Evolutionary conservation across 2,329 filamentous ascomycete genomes (phyloP).

Genomic region (Calonectria honghensis): DNA sequence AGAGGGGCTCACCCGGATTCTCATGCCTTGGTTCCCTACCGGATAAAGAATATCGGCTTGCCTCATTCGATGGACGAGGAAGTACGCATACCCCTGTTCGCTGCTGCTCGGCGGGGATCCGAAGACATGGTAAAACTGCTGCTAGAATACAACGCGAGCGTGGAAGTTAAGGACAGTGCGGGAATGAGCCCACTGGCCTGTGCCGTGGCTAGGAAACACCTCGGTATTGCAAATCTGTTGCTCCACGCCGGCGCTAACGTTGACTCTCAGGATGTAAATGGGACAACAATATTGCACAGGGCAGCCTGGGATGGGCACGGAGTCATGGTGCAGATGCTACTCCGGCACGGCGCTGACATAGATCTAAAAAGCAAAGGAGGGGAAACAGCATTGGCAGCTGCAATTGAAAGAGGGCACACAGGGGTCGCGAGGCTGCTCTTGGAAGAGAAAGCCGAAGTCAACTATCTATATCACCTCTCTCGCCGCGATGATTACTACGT

Average conservation of each 20-base stretch:
- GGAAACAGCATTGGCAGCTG: background rate
- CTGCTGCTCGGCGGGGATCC: background rate
- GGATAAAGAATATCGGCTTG: background rate
- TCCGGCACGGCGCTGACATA: background rate
- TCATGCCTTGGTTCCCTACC: background rate
- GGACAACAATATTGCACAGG: background rate
- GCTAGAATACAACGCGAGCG: background rate
- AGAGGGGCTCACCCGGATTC: background rate
- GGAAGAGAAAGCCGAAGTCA: background rate
- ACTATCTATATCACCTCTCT: background rate
- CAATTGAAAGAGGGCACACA: background rate
- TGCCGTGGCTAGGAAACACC: background rate
- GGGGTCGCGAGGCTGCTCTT: background rate
- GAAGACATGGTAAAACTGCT: background rate
- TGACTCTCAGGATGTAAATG: background rate
- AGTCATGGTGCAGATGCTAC: background rate
- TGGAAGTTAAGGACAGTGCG: background rate
- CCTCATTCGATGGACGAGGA: background rate
- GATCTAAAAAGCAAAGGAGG: background rate
- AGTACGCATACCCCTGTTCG: background rate
- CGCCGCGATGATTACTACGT: background rate
- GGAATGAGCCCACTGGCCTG: background rate
- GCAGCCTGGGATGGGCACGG: background rate
- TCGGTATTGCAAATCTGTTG: background rate
- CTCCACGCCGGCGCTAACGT: background rate